Evolutionary conservation across 2,329 filamentous ascomycete genomes (phyloP).

Genomic region (Paecilomyces sp.): DNA sequence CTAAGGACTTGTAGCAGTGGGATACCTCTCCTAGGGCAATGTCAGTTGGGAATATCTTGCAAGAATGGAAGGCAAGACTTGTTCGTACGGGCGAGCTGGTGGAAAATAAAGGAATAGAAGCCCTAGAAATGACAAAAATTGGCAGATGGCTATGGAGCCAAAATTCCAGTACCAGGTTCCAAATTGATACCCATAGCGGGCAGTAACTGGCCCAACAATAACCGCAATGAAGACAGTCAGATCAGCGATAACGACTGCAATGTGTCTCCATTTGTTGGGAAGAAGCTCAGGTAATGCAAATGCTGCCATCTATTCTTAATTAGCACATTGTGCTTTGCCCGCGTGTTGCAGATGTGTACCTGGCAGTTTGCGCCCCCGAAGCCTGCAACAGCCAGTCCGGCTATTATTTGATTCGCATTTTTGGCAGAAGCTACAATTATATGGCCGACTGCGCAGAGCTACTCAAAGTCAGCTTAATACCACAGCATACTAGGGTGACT

Average conservation of each 20-base stretch:
- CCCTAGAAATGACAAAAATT: slow-evolving; percentile 39
- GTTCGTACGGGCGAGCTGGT: slow-evolving; percentile 31
- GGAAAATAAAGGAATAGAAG: slow-evolving; percentile 36
- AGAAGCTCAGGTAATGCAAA: slow-evolving; percentile 43
- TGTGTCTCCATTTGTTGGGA: slow-evolving; percentile 44
- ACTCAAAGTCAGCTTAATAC: neutral
- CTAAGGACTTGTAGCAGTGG: slow-evolving; percentile 26
- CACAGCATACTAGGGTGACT: neutral
- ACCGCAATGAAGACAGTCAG: slow-evolving; percentile 38
- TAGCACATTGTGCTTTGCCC: neutral
- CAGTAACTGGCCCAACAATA: slow-evolving; percentile 40
- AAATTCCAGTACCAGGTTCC: slow-evolving; percentile 41
- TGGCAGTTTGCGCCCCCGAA: slow-evolving; percentile 41
- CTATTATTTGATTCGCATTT: slow-evolving; percentile 32
- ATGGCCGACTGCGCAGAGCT: slow-evolving; percentile 30
- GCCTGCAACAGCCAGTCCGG: slow-evolving; percentile 35
- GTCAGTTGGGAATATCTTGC: slow-evolving; percentile 18
- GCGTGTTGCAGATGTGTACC: slow-evolving; percentile 11
- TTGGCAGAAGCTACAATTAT: slow-evolving; percentile 34
- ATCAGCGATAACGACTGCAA: slow-evolving; percentile 38
- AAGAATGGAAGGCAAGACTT: slow-evolving; percentile 18
- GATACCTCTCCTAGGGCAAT: slow-evolving; percentile 24
- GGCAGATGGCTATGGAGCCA: slow-evolving; percentile 36
- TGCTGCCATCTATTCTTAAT: slow-evolving; percentile 25
- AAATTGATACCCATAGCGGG: slow-evolving; percentile 32